Conservation (phyloP, 768 basidiomycete species). For the Crassisporium funariophilum region DNA sequence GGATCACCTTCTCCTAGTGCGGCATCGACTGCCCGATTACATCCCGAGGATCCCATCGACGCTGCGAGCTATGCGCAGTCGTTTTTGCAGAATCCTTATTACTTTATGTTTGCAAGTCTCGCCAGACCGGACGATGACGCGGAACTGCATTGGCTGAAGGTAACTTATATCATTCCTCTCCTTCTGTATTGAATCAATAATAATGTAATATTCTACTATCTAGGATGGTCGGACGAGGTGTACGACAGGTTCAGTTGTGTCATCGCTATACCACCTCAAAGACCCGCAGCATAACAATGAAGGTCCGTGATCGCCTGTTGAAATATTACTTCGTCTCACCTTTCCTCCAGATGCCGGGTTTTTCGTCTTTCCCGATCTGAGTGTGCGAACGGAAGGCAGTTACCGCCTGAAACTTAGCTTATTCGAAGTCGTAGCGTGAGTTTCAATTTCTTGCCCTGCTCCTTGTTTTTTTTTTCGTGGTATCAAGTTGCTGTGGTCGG, state of each 20-base stretch:
- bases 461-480: conserved; percentile 4
- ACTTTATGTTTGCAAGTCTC: conserved; percentile 93
- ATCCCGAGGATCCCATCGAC: conserved; percentile 30
- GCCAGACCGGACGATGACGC: conserved; percentile 88
- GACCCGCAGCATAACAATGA: conserved; percentile 57
- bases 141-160: conserved; percentile 84
- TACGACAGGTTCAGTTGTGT: conserved; percentile 90
- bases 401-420: conserved; percentile 74
- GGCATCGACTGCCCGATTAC: conserved; percentile 17
- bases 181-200: not conserved
- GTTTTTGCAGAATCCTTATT: conserved; percentile 90
- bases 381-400: conserved; percentile 89
- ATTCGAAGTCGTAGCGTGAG: conserved; percentile 92
- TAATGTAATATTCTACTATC: conserved; percentile 3
- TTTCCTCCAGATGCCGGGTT: conserved; percentile 77
- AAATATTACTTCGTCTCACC: not conserved
- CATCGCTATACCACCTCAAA: conserved; percentile 89
- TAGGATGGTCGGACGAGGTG: conserved; percentile 90
- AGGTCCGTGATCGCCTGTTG: conserved; percentile 27
- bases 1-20: conserved; percentile 21
- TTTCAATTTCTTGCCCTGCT: conserved; percentile 17
- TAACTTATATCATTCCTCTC: conserved; percentile 20
- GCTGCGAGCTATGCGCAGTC: conserved; percentile 50
- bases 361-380: conserved; percentile 96
- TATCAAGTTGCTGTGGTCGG: too few species aligned